Percentiles rank a stretch among this genome's conserved stretches.
These are phyloP conservation scores for Parachaetomium inaequale DNA, from an alignment of 495 filamentous ascomycete genomes.

Conservation along the genomic window DNA sequence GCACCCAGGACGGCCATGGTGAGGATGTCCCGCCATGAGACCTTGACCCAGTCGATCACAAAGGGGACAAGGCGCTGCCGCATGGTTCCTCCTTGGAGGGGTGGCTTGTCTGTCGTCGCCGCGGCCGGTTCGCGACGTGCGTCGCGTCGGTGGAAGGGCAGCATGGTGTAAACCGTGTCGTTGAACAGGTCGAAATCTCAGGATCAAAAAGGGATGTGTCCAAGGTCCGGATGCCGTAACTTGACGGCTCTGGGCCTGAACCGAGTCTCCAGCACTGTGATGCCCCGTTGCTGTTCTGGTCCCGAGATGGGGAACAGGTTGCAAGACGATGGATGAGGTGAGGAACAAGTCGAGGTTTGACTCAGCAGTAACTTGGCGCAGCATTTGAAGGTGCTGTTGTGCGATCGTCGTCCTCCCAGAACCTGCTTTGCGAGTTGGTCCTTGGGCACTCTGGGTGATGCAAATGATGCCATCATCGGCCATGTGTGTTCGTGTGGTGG, in stretches of 20 bases:
- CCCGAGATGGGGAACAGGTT: neutral
- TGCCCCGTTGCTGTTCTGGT: neutral
- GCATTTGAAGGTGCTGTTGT: neutral
- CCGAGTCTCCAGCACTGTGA: too few species aligned
- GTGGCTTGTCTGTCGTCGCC: neutral
- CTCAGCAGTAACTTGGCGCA: neutral
- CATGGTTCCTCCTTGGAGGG: neutral
- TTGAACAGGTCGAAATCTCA: neutral
- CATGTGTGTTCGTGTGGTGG: neutral
- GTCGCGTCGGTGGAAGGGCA: slow-evolving; percentile 14
- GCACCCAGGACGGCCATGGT: slow-evolving; percentile 56
- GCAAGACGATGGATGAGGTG: neutral
- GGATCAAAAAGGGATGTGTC: too few species aligned
- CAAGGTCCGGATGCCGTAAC: too few species aligned
- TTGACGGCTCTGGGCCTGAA: too few species aligned
- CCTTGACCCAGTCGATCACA: slow-evolving; percentile 47
- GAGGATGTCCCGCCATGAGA: slow-evolving; percentile 56
- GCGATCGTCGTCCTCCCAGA: neutral
- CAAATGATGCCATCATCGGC: neutral
- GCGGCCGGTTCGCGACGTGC: neutral
- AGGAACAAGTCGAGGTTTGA: neutral
- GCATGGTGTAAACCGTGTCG: neutral
- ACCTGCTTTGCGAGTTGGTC: neutral
- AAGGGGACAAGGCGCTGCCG: slow-evolving; percentile 2
- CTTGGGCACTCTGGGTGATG: neutral